These are phyloP conservation scores for Aspergillus floridensis DNA, from an alignment of 2,329 filamentous ascomycete species.

Conservation along the genomic window DNA sequence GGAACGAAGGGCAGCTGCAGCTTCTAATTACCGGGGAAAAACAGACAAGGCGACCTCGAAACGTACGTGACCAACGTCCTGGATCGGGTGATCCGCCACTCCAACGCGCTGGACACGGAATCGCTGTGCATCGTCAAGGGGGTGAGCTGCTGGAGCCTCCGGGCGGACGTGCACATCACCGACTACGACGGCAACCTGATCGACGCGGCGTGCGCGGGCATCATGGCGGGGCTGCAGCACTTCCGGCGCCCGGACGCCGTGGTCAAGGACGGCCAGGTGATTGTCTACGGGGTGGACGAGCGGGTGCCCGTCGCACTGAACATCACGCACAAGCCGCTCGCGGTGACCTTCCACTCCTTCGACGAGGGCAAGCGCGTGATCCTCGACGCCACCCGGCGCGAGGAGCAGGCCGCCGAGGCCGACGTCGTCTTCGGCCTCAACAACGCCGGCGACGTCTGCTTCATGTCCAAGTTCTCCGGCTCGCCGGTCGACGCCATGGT, in stretches of 20 bases:
- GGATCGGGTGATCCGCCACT: conserved; percentile 91
- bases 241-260: conserved; percentile 87
- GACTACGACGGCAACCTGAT: conserved; percentile 88
- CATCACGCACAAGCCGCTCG: conserved; percentile 88
- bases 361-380: conserved; percentile 46
- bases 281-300: conserved; percentile 79
- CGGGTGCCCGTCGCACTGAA: conserved; percentile 86
- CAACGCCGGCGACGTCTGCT: conserved; percentile 83
- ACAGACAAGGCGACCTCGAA: conserved; percentile 75
- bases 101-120: conserved; percentile 89
- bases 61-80: conserved; percentile 81
- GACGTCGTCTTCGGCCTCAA: conserved; percentile 80
- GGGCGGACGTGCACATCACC: conserved; percentile 87
- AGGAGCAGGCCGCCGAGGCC: conserved; percentile 60
- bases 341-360: conserved; percentile 85
- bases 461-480: conserved; percentile 87
- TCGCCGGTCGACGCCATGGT: conserved; percentile 74
- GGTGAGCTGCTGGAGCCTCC: conserved; percentile 84
- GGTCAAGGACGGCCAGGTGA: conserved; percentile 79
- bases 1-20: too few relatives aligned
- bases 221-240: conserved; percentile 84
- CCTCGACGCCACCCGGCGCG: conserved; percentile 46
- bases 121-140: conserved; percentile 91
- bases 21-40: too few relatives aligned
- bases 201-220: conserved; percentile 79